These are phyloP conservation scores for Boechera stricta DNA, from an alignment of 345 rosid genomes.

Conservation along the genomic window DNA sequence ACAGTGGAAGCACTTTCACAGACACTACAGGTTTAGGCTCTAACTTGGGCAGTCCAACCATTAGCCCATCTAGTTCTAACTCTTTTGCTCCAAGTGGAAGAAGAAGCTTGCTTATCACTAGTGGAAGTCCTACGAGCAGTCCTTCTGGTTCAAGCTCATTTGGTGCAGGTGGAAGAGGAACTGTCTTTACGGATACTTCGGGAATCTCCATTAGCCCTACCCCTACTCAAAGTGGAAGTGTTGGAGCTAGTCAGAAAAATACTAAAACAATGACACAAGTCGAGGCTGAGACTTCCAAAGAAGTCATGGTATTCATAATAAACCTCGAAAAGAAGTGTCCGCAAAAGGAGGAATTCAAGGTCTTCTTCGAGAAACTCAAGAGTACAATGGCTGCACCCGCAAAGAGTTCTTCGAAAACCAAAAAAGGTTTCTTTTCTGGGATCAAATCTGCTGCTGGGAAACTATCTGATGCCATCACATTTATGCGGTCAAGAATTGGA, in stretches of 20 bases:
- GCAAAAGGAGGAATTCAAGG: slow-evolving; percentile 35
- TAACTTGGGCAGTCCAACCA: not conserved
- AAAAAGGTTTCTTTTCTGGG: slow-evolving; percentile 10
- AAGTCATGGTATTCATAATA: slow-evolving; percentile 28
- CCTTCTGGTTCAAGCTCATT: too few species aligned
- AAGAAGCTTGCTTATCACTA: too few species aligned
- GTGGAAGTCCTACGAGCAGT: too few species aligned
- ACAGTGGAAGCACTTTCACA: not conserved
- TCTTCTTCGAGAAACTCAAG: slow-evolving; percentile 42
- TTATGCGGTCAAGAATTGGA: slow-evolving; percentile 30
- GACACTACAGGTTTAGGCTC: slow-evolving; percentile 17
- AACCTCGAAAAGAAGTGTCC: slow-evolving; percentile 45
- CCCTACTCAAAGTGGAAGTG: not conserved
- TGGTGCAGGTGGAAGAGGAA: too few species aligned
- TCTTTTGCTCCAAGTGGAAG: too few species aligned
- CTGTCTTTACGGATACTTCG: not conserved
- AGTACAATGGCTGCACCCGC: slow-evolving; percentile 15
- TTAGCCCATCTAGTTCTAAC: slow-evolving; percentile 7
- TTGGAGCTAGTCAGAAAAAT: not conserved
- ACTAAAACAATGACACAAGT: not conserved
- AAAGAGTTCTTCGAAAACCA: not conserved
- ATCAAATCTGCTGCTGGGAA: slow-evolving; percentile 24
- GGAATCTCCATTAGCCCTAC: not conserved
- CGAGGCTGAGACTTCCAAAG: slow-evolving; percentile 26
- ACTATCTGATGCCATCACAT: slow-evolving; percentile 29